Base-by-base conservation (phyloP, 257 asterid species). In the Phtheirospermum japonicum region DNA sequence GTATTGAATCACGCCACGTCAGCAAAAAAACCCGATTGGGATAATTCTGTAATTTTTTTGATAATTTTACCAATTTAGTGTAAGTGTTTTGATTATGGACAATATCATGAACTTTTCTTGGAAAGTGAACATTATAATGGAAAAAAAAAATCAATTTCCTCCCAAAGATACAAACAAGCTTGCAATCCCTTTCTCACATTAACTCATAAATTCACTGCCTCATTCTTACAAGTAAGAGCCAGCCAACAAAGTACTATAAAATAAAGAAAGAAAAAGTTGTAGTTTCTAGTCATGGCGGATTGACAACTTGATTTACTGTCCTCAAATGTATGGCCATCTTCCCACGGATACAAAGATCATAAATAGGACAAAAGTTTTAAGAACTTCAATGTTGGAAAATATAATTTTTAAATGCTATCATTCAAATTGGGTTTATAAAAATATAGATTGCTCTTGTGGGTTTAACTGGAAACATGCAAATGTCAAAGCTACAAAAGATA, bases 301-400 rank as follows among this genome's bases (percentile, higher is more conserved):
- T 64, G 83, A 82, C 83, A 82, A 80, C 77, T 59, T 71, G 60
- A 50, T 50, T 68, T 65, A 64, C 9, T 70, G 82, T 68, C 80
- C 46, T 65, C 67, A 65, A 79, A 55, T 75, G 78, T 72, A 45
- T 75, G 77, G 33, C 67, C 71, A 48, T 50, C 52, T 67, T 50
- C 75, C 33, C 71, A 40, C 26, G 51, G 9, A 68, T 66, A 46
- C 46, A 69, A 74, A 42, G 13, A 57, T 62, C 66, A 45, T 6
- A 30, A 46, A 50, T 67, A 65, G 50, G 77, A 73, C 84, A 71
- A 74, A 60, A 60, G 33, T 2, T 52, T 65, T 48, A 68, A 37
- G 59, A 73, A 73, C 36, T 70, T 54, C 74, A 60, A 71, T 71
- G 70, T 59, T n/a, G 46, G 60, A 40, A 67, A 57, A 9, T 43